Base-by-base conservation (phyloP, 768 basidiomycete genomes). In the Piloderma croceum region DNA sequence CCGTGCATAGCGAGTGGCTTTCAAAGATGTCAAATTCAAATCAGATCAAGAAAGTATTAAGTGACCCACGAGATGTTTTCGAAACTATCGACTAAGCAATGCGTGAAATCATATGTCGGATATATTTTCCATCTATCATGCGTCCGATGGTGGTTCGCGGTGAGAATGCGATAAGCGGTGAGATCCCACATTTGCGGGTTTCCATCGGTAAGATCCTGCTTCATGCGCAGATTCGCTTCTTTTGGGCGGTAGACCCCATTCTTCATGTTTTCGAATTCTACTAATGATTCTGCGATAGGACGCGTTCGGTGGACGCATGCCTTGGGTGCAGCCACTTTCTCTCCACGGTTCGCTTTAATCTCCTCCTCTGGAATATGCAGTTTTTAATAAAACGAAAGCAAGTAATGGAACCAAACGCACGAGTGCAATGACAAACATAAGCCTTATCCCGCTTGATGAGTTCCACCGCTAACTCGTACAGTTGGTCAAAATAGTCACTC, bases 141-240 rank as follows among this genome's bases (percentile, higher is more conserved):
- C 1, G 96, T 98, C 18, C 96, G 79, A 55, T 98, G 94, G 62
- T 99, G 96, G 22, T 87, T 80, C 2, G 90, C 78, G 37, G 86
- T 77, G 39, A 97, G 73, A 12, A 98, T 90, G 20, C 96, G 83
- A 59, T 98, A 99, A 6, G 94, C 94, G 24, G 96, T 88, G 40
- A 96, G 64, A 65, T 99, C 96, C 96, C 96, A 99, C 96, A 99
- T 97, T 64, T 92, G 91, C 9, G 94, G 94, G 61, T 98, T 99
- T 10, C 86, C 84, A 45, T 90, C 88, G 34, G 78, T 71, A 20
- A 98, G 65, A 58, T 98, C 90, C 66, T 93, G 90, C 66, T 99
- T 99, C 96, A 99, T 98, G 25, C 96, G 80, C 36, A 99, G 65
- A 48, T 85, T 88, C 25, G 90, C 92, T 61, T 92, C 86, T 51